phyloP scores from a whole-genome alignment of 225 moss, liverwort and hornwort genomes.

The Marchantia polymorpha region DNA sequence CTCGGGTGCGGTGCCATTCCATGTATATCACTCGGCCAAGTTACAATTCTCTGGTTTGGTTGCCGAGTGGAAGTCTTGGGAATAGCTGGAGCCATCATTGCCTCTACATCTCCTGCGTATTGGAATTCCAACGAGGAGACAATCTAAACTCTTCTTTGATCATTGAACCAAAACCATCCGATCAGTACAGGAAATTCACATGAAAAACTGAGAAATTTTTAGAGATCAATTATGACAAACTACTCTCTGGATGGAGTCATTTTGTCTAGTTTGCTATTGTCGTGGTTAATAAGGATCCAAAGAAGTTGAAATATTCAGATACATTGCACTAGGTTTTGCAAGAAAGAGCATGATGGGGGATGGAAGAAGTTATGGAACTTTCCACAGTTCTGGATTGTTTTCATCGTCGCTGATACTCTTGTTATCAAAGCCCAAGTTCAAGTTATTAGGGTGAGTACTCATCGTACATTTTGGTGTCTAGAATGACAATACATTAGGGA shows the following conservation, averaged over 20 bases:
- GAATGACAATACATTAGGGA: conserved; percentile 99
- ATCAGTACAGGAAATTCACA: conserved; percentile 98
- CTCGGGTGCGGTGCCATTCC: conserved; percentile 57
- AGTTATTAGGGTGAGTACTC: conserved; percentile 98
- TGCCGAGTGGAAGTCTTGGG: conserved; percentile 92
- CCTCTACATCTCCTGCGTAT: conserved; percentile 91
- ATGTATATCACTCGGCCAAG: conserved; percentile 68
- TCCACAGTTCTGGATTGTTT: conserved; percentile 98
- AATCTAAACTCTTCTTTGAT: conserved; percentile 77
- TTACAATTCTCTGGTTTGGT: conserved; percentile 70
- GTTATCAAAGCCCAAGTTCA: conserved; percentile 99
- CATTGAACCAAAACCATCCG: conserved; percentile 90
- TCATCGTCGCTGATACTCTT: conserved; percentile 93
- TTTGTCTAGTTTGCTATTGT: conserved; percentile 99
- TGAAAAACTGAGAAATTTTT: conserved; percentile 99
- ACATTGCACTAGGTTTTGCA: conserved; percentile 98
- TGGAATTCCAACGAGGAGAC: conserved; percentile 96
- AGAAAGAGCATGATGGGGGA: conserved; percentile 99
- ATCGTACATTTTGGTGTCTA: conserved; percentile 94
- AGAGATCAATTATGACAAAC: conserved; percentile 99
- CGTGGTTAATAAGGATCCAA: conserved; percentile 99
- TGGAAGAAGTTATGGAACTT: conserved; percentile 99
- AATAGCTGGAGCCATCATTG: conserved; percentile 95
- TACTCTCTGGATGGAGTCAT: conserved; percentile 99
- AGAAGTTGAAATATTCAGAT: conserved; percentile 99